These are phyloP conservation scores for Phytopythium litorale DNA, from an alignment of 352 stramenopile genomes.

Conservation along the genomic window DNA sequence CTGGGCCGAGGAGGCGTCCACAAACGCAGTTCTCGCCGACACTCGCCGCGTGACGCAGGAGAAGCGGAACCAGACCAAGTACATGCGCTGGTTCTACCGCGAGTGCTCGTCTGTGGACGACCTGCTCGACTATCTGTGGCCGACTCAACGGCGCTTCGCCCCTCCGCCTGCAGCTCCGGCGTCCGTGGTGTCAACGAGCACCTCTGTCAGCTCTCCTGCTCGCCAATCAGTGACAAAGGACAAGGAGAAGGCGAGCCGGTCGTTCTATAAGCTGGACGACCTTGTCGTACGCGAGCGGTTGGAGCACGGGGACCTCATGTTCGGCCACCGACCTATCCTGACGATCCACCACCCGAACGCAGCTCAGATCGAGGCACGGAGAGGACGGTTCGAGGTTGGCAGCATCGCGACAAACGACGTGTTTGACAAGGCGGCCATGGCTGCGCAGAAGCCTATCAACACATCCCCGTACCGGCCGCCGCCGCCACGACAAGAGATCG, in stretches of 20 bases:
- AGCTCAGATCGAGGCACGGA: conserved; percentile 19
- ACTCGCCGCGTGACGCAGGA: conserved; percentile 25
- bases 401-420: conserved; percentile 14
- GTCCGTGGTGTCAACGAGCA: too few species aligned
- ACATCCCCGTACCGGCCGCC: conserved; percentile 2
- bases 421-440: conserved; percentile 11
- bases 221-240: background rate
- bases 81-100: conserved; percentile 64
- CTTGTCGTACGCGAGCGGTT: conserved; percentile 43
- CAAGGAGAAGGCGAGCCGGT: background rate
- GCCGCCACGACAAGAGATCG: background rate
- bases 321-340: conserved; percentile 36
- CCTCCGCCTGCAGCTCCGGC: background rate
- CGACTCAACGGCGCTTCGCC: conserved; percentile 23
- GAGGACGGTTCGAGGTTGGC: conserved; percentile 22
- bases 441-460: conserved; percentile 1
- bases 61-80: conserved; percentile 36
- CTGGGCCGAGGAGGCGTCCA: conserved; percentile 34
- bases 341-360: conserved; percentile 45
- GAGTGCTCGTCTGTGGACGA: conserved; percentile 52
- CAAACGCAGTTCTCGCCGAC: conserved; percentile 6
- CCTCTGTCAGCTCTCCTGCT: background rate
- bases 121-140: conserved; percentile 52
- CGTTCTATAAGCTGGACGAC: conserved; percentile 39
- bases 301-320: conserved; percentile 38